Evolutionary conservation across 129 eudicot species (phyloP).

Genomic region (Artemisia argyi): DNA sequence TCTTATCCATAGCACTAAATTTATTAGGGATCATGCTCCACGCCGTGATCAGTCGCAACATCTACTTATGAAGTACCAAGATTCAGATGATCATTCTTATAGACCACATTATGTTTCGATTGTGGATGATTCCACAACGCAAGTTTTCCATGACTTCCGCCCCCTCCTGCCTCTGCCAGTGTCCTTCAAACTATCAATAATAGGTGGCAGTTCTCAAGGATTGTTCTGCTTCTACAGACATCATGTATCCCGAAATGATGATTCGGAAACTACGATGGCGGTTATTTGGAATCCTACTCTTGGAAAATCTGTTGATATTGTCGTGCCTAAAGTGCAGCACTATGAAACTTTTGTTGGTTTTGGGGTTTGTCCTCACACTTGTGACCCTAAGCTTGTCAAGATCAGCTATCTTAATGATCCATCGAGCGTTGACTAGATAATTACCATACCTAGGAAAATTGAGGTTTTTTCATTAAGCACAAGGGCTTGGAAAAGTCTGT

Average conservation of each 20-base stretch:
- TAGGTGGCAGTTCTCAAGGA: background rate
- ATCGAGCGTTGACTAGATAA: too few relatives aligned
- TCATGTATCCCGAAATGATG: background rate
- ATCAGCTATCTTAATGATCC: background rate
- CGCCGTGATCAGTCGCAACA: background rate
- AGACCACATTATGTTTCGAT: background rate
- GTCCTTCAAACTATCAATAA: background rate
- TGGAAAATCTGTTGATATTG: background rate
- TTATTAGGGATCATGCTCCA: background rate
- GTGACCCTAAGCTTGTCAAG: conserved; percentile 10
- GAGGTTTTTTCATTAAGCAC: background rate
- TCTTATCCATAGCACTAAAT: background rate
- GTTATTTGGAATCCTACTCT: background rate
- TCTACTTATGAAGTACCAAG: background rate
- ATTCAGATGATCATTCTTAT: background rate
- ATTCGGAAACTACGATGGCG: background rate
- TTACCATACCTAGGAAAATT: background rate
- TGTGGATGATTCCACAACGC: background rate
- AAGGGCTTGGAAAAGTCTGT: background rate
- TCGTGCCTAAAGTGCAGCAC: background rate
- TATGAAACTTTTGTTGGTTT: background rate
- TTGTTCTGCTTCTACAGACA: background rate
- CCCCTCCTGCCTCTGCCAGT: too few relatives aligned
- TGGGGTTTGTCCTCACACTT: background rate
- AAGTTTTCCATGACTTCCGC: background rate